Conservation (phyloP, 2,329 filamentous ascomycete species). For the Thielaviopsis euricoi region DNA sequence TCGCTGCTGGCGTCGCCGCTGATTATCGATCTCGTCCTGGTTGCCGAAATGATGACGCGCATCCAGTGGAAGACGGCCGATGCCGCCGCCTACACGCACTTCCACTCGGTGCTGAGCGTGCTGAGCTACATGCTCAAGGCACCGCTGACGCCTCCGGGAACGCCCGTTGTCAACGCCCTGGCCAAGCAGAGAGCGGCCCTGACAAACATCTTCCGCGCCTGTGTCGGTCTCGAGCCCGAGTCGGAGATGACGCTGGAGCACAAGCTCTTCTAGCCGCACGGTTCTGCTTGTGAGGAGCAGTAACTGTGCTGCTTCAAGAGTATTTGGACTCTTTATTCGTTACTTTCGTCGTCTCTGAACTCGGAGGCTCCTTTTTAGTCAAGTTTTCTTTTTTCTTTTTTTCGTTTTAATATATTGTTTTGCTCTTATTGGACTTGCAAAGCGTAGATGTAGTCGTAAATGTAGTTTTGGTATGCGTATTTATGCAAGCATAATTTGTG, state of each 20-base stretch:
- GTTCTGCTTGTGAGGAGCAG: conserved; percentile 2
- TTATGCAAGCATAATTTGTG: no score
- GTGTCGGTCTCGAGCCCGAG: conserved; percentile 90
- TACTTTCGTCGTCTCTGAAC: conserved; percentile 1
- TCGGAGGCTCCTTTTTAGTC: background rate
- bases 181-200: conserved; percentile 89
- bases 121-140: conserved; percentile 99
- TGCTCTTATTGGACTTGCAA: conserved; percentile 1
- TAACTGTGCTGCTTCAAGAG: background rate
- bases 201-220: conserved; percentile 97
- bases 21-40: conserved; percentile 88
- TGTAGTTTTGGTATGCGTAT: no score
- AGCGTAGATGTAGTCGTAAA: no score
- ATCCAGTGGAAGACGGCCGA: conserved; percentile 70
- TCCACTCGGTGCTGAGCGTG: conserved; percentile 93
- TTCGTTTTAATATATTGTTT: background rate
- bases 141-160: conserved; percentile 82
- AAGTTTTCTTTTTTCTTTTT: background rate
- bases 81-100: conserved; percentile 63
- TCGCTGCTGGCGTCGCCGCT: conserved; percentile 87
- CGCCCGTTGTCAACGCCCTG: conserved; percentile 86
- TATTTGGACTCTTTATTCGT: background rate
- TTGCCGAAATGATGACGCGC: conserved; percentile 96
- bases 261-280: conserved; percentile 59
- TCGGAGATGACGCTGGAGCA: conserved; percentile 98